Conservation (phyloP, 495 filamentous ascomycete species). For the Neurospora tetraspora region DNA sequence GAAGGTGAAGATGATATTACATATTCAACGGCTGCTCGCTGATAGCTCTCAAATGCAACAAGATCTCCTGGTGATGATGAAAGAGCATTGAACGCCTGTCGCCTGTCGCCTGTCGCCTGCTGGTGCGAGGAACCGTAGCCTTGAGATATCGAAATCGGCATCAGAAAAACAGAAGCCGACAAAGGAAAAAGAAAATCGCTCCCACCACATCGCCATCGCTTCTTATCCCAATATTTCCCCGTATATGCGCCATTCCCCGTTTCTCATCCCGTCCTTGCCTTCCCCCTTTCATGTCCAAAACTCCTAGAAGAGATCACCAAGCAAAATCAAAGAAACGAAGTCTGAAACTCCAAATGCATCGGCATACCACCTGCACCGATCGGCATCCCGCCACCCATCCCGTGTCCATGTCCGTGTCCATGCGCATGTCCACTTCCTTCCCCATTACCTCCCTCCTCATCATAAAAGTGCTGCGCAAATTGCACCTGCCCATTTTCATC, state of each 20-base stretch:
- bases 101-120: background rate
- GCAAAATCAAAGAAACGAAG: slow-evolving; percentile 7
- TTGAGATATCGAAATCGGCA: background rate
- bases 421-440: background rate
- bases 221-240: background rate
- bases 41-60: background rate
- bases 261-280: background rate
- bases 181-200: background rate
- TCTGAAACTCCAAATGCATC: slow-evolving; percentile 20
- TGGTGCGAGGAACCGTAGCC: background rate
- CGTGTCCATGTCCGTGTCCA: background rate
- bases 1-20: background rate
- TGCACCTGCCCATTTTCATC: background rate
- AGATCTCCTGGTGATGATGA: background rate
- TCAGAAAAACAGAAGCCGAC: background rate
- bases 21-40: background rate
- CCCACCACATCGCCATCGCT: background rate
- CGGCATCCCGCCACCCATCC: background rate
- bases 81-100: background rate
- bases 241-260: background rate
- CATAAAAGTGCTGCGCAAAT: background rate
- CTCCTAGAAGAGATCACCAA: background rate
- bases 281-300: background rate
- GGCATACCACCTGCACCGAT: slow-evolving; percentile 3
- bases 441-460: slow-evolving; percentile 1